Evolutionary conservation across 768 basidiomycete genomes (phyloP).

Genomic region (Suillus discolor): DNA sequence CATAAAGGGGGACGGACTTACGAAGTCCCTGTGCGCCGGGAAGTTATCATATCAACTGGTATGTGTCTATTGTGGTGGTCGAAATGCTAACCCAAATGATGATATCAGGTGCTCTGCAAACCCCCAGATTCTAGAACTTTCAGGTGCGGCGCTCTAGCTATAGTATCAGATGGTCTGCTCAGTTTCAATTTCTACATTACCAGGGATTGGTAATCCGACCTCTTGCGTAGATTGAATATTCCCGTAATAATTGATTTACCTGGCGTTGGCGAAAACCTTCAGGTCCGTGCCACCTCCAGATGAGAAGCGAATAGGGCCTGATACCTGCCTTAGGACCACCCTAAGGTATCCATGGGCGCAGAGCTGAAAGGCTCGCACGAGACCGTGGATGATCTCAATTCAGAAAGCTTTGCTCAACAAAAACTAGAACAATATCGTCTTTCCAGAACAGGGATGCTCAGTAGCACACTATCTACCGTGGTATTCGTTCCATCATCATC

Average conservation of each 20-base stretch:
- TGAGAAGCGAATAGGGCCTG: neutral
- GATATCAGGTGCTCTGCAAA: conserved; percentile 29
- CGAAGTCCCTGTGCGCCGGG: conserved; percentile 18
- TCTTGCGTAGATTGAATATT: conserved; percentile 21
- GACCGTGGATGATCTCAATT: conserved; percentile 18
- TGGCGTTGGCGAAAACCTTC: conserved; percentile 40
- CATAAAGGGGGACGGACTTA: conserved; percentile 18
- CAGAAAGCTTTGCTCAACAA: conserved; percentile 12
- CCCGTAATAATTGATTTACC: conserved; percentile 34
- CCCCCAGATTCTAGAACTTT: conserved; percentile 38
- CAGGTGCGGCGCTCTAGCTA: conserved; percentile 14
- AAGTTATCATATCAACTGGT: conserved; percentile 25
- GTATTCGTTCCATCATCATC: conserved; percentile 16
- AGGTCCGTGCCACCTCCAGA: conserved; percentile 8
- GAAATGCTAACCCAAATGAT: neutral
- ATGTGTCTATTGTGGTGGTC: conserved; percentile 3
- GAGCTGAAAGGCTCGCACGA: conserved; percentile 15
- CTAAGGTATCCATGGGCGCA: conserved; percentile 16
- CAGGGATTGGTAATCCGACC: conserved; percentile 17
- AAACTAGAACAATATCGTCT: conserved; percentile 16
- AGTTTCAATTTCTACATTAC: neutral
- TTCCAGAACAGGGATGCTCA: conserved; percentile 15
- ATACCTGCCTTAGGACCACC: conserved; percentile 17
- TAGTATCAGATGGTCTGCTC: too few relatives aligned
- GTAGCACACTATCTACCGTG: conserved; percentile 19